Percentiles rank a stretch among this genome's conserved stretches.
Evolutionary conservation across 2,329 filamentous ascomycete genomes (phyloP).

Genomic region (Chrysoporthe deuterocubensis): DNA sequence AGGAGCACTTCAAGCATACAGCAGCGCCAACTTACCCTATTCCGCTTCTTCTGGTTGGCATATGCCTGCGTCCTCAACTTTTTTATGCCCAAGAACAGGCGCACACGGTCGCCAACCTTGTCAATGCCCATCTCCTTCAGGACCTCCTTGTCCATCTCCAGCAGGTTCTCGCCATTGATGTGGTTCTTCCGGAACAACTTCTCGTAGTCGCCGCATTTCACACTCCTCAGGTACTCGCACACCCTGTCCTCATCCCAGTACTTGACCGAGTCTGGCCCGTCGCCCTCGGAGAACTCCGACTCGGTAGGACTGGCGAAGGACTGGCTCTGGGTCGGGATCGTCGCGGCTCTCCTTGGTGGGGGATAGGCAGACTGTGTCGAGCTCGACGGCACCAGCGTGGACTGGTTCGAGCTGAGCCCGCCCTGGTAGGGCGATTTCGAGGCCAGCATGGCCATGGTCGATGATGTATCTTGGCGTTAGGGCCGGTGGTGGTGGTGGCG

Average conservation of each 20-base stretch:
- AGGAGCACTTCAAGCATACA: too few species aligned
- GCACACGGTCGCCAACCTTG: slow-evolving; percentile 94
- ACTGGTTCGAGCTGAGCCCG: slow-evolving; percentile 52
- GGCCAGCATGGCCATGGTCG: slow-evolving; percentile 75
- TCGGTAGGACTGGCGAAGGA: slow-evolving; percentile 82
- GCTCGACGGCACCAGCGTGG: slow-evolving; percentile 48
- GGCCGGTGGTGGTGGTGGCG: background rate
- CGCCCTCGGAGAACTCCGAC: slow-evolving; percentile 87
- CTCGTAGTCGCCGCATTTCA: slow-evolving; percentile 94
- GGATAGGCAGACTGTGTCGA: slow-evolving; percentile 54
- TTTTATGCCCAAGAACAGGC: slow-evolving; percentile 85
- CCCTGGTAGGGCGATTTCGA: slow-evolving; percentile 73
- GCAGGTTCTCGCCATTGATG: slow-evolving; percentile 94
- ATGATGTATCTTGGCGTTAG: background rate
- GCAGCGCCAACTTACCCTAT: slow-evolving; percentile 66
- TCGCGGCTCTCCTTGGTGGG: slow-evolving; percentile 56
- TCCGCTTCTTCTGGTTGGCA: slow-evolving; percentile 78
- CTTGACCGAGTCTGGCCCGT: slow-evolving; percentile 75
- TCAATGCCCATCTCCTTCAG: slow-evolving; percentile 98
- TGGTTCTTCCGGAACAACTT: slow-evolving; percentile 88
- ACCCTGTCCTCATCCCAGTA: slow-evolving; percentile 93
- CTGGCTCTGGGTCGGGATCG: slow-evolving; percentile 55
- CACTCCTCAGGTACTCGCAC: slow-evolving; percentile 85
- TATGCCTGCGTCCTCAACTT: slow-evolving; percentile 78
- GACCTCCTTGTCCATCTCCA: slow-evolving; percentile 96